Evolutionary conservation across 148 eudicot genomes (phyloP), one percentile per base, ranked within the genome.

Genomic region (Fallopia convolvulus): DNA sequence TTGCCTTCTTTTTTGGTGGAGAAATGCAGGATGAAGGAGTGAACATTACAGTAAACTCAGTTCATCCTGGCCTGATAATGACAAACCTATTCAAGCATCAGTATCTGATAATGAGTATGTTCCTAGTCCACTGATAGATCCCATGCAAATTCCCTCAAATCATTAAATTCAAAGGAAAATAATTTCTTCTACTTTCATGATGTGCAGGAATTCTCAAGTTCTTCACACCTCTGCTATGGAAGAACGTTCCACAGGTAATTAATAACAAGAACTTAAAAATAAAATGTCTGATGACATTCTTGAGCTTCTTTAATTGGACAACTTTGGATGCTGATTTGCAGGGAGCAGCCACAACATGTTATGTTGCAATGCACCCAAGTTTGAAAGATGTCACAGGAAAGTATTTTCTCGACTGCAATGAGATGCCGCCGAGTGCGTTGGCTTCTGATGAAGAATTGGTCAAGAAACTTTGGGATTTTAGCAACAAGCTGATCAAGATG

Each of bases 61-160:
- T 94, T 74, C 98, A 94, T 77, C 98, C 98, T 5, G 98, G 98
- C 72, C 58, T 94, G 40, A 94, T 94, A 58, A 90, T 88, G 95
- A 94, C 98, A 40, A 88, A 89, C 77, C 97, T 94, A 83, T 83
- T 90, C 81, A 80, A 81, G 72, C 81, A 94, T 77, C 87, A 90
- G 48, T 84, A 78, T 44, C 8, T 78, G 48, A 70, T 83, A 5
- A 87, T 92, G 86, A 83, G 98, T 93, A 87, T 77, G 94, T 63
- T 47, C 36, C 11, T 2, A 32, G 4, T 11, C 41, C 18, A 65
- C 12, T 1, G 12, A 30, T 3, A 4, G 0, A 65, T 5, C 2
- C 14, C 11, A 18, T 63, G 17, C 13, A 65, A 33, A 65, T 6
- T 18, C 15, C 12, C 1, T 13, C 4, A 12, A 5, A 0, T 55